Base-by-base conservation (phyloP, 2,329 filamentous ascomycete species). In the Didymellaceae sp. region DNA sequence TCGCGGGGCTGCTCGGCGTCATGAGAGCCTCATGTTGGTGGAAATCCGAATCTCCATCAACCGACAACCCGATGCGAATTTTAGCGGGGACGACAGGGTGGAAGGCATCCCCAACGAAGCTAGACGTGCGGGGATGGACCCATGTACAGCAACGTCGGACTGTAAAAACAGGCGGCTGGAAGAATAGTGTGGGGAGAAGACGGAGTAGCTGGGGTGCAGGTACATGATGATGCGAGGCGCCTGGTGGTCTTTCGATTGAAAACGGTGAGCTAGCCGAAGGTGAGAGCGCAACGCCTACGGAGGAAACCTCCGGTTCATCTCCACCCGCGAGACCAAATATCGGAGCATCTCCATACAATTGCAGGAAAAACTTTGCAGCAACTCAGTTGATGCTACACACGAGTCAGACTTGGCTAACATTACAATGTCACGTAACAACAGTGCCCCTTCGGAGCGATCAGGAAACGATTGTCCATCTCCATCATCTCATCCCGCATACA, bases 401-500 rank as follows among this genome's bases (percentile, higher is more conserved):
- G n/a, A n/a, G n/a, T n/a, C n/a, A n/a, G n/a, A n/a, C 31, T 11
- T 25, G 24, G 24, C 11, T 25, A n/a, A n/a, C 10, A 35, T 40
- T 13, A 24, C 41, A 70, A 24, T 1, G 54, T 56, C 32, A 77
- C 58, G 13, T 74, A 66, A 47, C 75, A 77, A n/a, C 71, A 66
- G 44, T 77, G 71, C 0, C 67, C 73, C 48, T 72, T 68, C 0
- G 75, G 75, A 2, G 67, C 62, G 60, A 77, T 70, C 30, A 77
- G 57, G 41, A 77, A 77, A 41, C 67, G 72, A 14, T 75, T 71
- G 20, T 70, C 67, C 66, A 75, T 56, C 60, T 70, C 65, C 73
- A 77, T 76, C 38, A 71, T 74, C 9, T 64, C 61, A 0, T 74
- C 73, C 2, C 54, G 57, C 56, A 62, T 63, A 1, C 30, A 46